A percentile compares a stretch with the other conserved stretches of the same genome.
Evolutionary conservation across 2,329 filamentous ascomycete genomes (phyloP).

Genomic region (Pyrenophora tritici-repentis): DNA sequence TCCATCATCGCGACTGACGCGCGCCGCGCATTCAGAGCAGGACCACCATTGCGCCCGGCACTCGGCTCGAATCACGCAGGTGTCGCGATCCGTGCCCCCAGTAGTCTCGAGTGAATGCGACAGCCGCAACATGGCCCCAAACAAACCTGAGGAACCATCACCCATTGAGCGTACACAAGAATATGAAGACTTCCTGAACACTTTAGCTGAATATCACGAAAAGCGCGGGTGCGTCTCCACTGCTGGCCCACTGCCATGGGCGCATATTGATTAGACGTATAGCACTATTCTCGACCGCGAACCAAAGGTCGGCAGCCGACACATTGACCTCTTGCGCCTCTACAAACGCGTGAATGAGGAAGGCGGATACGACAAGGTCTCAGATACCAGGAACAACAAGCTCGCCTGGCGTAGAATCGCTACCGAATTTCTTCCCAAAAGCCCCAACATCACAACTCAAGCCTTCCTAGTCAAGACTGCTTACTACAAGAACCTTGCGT

Average conservation of each 20-base stretch:
- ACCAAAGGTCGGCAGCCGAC: conserved; percentile 77
- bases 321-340: conserved; percentile 76
- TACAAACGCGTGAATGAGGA: conserved; percentile 77
- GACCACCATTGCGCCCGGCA: conserved; percentile 31
- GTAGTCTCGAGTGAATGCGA: conserved; percentile 38
- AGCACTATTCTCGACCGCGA: conserved; percentile 76
- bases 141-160: conserved; percentile 50
- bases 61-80: conserved; percentile 26
- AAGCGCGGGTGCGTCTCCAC: conserved; percentile 66
- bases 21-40: conserved; percentile 35
- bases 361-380: conserved; percentile 84
- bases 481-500: conserved; percentile 86
- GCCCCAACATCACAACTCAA: conserved; percentile 74
- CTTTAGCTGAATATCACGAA: conserved; percentile 74
- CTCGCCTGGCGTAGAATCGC: conserved; percentile 83
- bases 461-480: conserved; percentile 85
- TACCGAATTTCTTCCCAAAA: conserved; percentile 74
- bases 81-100: conserved; percentile 22
- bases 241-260: conserved; percentile 25
- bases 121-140: conserved; percentile 53
- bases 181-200: conserved; percentile 78
- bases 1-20: conserved; percentile 37
- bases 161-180: conserved; percentile 61
- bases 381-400: conserved; percentile 71
- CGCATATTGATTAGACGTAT: conserved; percentile 30